Base-by-base conservation (phyloP, 2,329 filamentous ascomycete genomes). In the Dactylellina parvicollis region DNA sequence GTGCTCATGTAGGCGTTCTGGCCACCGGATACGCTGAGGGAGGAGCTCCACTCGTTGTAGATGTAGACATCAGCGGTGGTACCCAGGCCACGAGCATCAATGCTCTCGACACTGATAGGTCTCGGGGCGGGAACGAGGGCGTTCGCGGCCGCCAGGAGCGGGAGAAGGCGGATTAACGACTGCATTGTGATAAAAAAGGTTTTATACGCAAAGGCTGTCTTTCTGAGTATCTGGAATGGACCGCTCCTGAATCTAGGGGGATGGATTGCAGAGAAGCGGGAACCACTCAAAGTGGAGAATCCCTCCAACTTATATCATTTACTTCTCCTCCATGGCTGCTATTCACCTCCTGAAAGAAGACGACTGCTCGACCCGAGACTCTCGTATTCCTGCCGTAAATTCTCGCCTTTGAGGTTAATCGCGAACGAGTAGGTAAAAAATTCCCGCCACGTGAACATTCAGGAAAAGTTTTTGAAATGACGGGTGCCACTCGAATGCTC, bases 51-150 rank as follows among this genome's bases (percentile, higher is more conserved):
- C 30, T 72, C 42, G 20, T 72, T 72, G 57, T 64, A 47, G 36
- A 65, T 56, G 26, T 59, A 59, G 18, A 72, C 30, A 14, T 64
- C 57, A 38, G 67, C 67, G 4, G 57, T 52, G 10, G 67, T 72
- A n/a, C 67, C 67, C 44, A 72, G 28, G 5, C 59, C 42, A n/a
- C 67, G 67, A 20, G 66, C 55, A 3, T 71, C 47, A 40, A 47
- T 4, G 12, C 50, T 34, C 10, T 30, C 36, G 7, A 46, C 38
- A 14, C 24, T 18, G 32, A 44, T 56, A 18, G 67, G 59, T 30
- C 67, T 54, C 12, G 67, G 57, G 42, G 67, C 59, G 5, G 67
- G 67, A 46, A 72, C 67, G 22, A 72, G 59, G 38, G 67, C 67
- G 50, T 61, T 64, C 9, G 42, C 67, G 18, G 44, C 59, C 44